Percentiles rank a stretch among this genome's conserved stretches.
Evolutionary conservation across 345 rosid species (phyloP).

Genomic region (Camelina laxa): DNA sequence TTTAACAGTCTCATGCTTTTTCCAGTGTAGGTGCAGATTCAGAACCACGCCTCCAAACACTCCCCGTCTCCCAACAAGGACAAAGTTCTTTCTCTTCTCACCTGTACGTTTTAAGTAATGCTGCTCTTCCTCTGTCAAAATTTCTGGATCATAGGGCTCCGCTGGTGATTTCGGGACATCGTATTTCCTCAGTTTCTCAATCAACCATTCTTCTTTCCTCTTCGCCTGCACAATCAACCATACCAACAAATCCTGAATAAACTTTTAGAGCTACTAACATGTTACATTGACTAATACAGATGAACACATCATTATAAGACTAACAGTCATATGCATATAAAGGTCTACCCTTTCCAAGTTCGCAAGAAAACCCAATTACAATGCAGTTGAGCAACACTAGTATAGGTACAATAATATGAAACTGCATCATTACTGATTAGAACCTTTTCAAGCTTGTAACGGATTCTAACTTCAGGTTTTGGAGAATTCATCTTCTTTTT

Average conservation of each 20-base stretch:
- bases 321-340: background rate
- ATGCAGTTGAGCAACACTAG: too few species aligned
- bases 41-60: slow-evolving; percentile 96
- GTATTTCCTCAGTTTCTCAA: slow-evolving; percentile 84
- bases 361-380: background rate
- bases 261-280: background rate
- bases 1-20: slow-evolving; percentile 93
- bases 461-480: slow-evolving; percentile 91
- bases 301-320: slow-evolving; percentile 7
- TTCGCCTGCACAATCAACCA: slow-evolving; percentile 58
- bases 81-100: slow-evolving; percentile 85
- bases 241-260: background rate
- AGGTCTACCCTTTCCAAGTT: background rate
- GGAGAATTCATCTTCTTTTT: slow-evolving; percentile 96
- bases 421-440: background rate
- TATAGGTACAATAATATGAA: background rate
- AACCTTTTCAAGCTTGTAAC: slow-evolving; percentile 93
- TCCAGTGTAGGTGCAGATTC: slow-evolving; percentile 98
- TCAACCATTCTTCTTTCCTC: slow-evolving; percentile 86
- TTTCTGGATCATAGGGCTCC: slow-evolving; percentile 79
- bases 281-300: slow-evolving; percentile 6
- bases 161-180: slow-evolving; percentile 61
- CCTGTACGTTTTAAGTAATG: slow-evolving; percentile 92
- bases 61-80: slow-evolving; percentile 89
- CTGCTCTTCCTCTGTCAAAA: slow-evolving; percentile 86